Conservation (phyloP, 805 yeast species). For the Candida saitoana region DNA sequence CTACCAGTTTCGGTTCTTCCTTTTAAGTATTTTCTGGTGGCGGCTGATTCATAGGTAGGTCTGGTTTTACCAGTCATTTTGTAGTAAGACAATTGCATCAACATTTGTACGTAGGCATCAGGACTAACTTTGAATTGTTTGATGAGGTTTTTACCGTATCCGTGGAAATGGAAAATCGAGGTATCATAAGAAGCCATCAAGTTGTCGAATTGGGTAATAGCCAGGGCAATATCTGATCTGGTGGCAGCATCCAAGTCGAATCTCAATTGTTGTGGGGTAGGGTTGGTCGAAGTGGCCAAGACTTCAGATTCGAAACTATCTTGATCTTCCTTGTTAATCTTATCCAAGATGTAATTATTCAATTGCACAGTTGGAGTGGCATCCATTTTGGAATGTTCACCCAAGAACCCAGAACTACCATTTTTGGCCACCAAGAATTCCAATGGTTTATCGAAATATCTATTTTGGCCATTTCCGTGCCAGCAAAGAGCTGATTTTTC, state of each 20-base stretch:
- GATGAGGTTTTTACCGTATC: conserved; percentile 82
- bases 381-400: conserved; percentile 97
- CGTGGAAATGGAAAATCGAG: conserved; percentile 73
- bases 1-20: conserved; percentile 97
- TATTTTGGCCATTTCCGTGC: conserved; percentile 93
- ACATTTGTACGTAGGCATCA: conserved; percentile 88
- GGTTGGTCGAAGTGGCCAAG: conserved; percentile 10
- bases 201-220: conserved; percentile 51
- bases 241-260: conserved; percentile 59
- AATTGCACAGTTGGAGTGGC: conserved; percentile 91
- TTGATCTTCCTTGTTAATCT: conserved; percentile 48
- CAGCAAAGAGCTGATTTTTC: conserved; percentile 82
- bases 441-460: conserved; percentile 88
- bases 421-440: conserved; percentile 79
- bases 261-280: conserved; percentile 24
- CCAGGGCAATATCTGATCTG: conserved; percentile 48
- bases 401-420: conserved; percentile 88
- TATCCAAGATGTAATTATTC: conserved; percentile 68
- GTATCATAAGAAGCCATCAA: conserved; percentile 68
- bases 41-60: conserved; percentile 95
- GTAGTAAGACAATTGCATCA: conserved; percentile 86
- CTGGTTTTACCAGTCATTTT: conserved; percentile 73
- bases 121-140: conserved; percentile 85
- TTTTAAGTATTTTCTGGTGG: conserved; percentile 80
- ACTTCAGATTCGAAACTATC: conserved; percentile 25